Conservation (phyloP, 2,329 filamentous ascomycete species). For the Cladophialophora psammophila region DNA sequence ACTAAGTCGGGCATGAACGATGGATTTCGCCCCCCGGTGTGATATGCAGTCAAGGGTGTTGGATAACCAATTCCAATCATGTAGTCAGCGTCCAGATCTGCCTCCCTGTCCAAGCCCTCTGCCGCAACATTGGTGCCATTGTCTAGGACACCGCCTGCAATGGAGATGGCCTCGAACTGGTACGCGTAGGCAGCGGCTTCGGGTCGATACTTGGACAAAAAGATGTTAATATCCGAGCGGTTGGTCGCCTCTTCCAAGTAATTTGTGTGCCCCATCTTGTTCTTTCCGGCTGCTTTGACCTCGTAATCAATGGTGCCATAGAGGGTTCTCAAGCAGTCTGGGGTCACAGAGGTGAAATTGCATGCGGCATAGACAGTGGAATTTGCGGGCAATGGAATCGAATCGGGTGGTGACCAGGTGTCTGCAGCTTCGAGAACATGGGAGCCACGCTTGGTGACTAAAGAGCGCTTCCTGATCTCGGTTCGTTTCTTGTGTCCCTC, state of each 20-base stretch:
- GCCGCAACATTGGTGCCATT: conserved; percentile 35
- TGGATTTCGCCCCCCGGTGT: conserved; percentile 57
- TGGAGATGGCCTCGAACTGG: conserved; percentile 43
- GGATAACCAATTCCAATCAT: conserved; percentile 41
- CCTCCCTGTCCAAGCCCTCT: conserved; percentile 28
- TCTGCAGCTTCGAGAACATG: conserved; percentile 25
- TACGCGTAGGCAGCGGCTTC: conserved; percentile 48
- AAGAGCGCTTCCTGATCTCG: conserved; percentile 27
- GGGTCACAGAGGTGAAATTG: conserved; percentile 61
- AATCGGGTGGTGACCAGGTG: conserved; percentile 26
- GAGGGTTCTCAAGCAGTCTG: conserved; percentile 61
- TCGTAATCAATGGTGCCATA: conserved; percentile 64
- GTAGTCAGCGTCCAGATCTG: conserved; percentile 37
- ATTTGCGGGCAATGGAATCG: conserved; percentile 26
- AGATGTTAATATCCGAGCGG: conserved; percentile 52
- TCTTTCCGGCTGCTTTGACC: conserved; percentile 52
- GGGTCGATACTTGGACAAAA: conserved; percentile 49
- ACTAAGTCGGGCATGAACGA: conserved; percentile 29
- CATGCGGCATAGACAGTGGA: conserved; percentile 52
- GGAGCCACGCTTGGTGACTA: conserved; percentile 15
- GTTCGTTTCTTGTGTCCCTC: conserved; percentile 22
- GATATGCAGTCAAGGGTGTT: conserved; percentile 60
- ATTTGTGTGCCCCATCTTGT: conserved; percentile 55
- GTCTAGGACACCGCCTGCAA: conserved; percentile 44
- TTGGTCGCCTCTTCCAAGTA: conserved; percentile 57